Percentiles rank a stretch among this genome's conserved stretches.
Evolutionary conservation across 2,329 filamentous ascomycete genomes (phyloP).

Genomic region (Aspergillus caelatus): DNA sequence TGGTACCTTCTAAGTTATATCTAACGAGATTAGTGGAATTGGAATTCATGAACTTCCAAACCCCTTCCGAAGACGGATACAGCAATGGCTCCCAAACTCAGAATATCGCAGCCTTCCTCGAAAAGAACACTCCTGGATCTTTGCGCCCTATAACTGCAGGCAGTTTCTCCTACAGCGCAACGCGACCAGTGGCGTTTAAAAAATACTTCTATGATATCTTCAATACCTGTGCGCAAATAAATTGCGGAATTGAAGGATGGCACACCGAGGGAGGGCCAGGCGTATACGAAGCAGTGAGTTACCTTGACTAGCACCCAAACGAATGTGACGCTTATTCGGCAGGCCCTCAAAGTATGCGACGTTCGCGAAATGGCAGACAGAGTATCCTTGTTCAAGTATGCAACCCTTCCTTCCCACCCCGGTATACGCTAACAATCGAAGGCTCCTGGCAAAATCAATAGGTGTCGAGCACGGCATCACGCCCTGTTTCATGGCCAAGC

Average conservation of each 20-base stretch:
- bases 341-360: constrained; percentile 82
- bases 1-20: rapidly evolving
- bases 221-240: constrained; percentile 74
- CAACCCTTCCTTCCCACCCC: background rate
- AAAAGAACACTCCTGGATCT: constrained; percentile 68
- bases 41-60: constrained; percentile 64
- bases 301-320: background rate
- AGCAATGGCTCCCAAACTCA: constrained; percentile 79
- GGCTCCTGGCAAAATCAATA: constrained; percentile 82
- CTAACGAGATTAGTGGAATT: constrained; percentile 69
- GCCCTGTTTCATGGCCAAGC: constrained; percentile 98
- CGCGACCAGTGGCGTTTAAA: constrained; percentile 81
- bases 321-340: background rate
- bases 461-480: constrained; percentile 84
- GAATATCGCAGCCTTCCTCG: constrained; percentile 72
- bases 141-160: constrained; percentile 83
- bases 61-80: constrained; percentile 31
- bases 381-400: constrained; percentile 82
- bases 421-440: constrained; percentile 27
- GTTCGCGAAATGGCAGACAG: constrained; percentile 86
- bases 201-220: constrained; percentile 88
- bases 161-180: constrained; percentile 92
- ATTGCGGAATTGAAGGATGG: constrained; percentile 85
- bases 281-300: constrained; percentile 80
- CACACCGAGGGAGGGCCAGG: constrained; percentile 90